A percentile compares a stretch with the other conserved stretches of the same genome.
Evolutionary conservation across 306 rosid genomes (phyloP).

Genomic region (Pyrus betulifolia): DNA sequence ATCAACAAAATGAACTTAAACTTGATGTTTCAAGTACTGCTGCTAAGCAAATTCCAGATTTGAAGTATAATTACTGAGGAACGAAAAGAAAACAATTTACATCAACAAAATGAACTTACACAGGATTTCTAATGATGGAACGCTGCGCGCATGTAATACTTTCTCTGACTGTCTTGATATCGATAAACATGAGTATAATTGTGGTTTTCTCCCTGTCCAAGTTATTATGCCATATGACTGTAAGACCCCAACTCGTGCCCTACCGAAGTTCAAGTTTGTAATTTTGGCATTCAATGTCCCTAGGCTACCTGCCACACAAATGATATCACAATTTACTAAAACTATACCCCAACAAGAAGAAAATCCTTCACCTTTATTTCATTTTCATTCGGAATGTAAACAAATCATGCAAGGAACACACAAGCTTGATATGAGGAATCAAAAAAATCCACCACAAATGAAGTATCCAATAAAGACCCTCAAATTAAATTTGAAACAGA

Average conservation of each 20-base stretch:
- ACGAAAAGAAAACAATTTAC: neutral
- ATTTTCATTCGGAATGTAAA: neutral
- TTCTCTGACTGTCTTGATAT: constrained; percentile 26
- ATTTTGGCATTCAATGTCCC: constrained; percentile 39
- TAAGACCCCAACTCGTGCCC: constrained; percentile 28
- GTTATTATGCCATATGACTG: constrained; percentile 36
- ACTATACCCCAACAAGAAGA: neutral
- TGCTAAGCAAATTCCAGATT: neutral
- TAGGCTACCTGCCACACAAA: constrained; percentile 52
- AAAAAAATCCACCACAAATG: neutral
- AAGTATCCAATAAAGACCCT: neutral
- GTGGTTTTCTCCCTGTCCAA: constrained; percentile 45
- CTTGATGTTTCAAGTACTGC: neutral
- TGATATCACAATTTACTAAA: neutral
- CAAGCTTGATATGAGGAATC: neutral
- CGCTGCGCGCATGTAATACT: constrained; percentile 14
- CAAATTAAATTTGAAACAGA: neutral
- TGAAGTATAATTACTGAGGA: neutral
- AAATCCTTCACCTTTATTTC: constrained; percentile 9
- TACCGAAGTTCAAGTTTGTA: constrained; percentile 32
- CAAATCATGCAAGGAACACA: neutral
- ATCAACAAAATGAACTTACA: constrained; percentile 32
- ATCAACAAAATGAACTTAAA: neutral
- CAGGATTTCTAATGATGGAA: constrained; percentile 25
- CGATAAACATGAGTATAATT: constrained; percentile 34